Evolutionary conservation across 768 basidiomycete genomes (phyloP), one percentile per base, ranked within the genome.

Genomic region (Paxillus involutus): DNA sequence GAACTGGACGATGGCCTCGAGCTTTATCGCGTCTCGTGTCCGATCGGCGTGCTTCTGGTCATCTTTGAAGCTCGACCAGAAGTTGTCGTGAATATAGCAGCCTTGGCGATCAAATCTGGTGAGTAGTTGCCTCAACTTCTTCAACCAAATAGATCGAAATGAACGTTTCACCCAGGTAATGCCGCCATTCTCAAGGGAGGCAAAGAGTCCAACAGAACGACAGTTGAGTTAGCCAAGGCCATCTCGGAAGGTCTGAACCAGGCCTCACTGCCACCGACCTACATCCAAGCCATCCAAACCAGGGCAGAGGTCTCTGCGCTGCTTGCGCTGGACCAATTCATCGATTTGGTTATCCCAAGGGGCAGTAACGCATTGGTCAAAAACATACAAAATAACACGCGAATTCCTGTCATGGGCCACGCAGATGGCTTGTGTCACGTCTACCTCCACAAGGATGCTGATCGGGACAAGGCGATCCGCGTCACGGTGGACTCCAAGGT

Each of bases 321-420:
- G 30, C 84, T 99, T 6, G 78, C 81, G 7, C 81, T 95, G 63
- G 96, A 98, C 69, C 82, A 82, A 44, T 95, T 93, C 71, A 98
- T 99, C 64, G 95, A 98, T 71, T 79, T 99, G 19, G 95, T 98
- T 49, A 98, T 98, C 67, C 97, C 97, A 1, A 79, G 97, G 50
- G 97, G 97, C 6, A 94, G 95, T 65, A 96, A 96, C 61, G 82
- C 80, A 57, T 84, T 99, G 12, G 97, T 98, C 26, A 79, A 75
- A 61, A 89, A 77, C 68, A 97, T 99, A 54, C 93, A 98, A 68
- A 88, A 89, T 53, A 83, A 77, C 59, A 97, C 96, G 0, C 80
- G 89, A 54, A 98, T 99, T 56, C 89, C 97, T 2, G 97, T 99
- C 42, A 98, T 99, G 94, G 97, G 97, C 1, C 97, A 99, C 65